Percentiles rank a stretch among this genome's conserved stretches.
These are phyloP conservation scores for Bertia moriformis DNA, from an alignment of 2,329 filamentous ascomycete genomes.

Conservation along the genomic window DNA sequence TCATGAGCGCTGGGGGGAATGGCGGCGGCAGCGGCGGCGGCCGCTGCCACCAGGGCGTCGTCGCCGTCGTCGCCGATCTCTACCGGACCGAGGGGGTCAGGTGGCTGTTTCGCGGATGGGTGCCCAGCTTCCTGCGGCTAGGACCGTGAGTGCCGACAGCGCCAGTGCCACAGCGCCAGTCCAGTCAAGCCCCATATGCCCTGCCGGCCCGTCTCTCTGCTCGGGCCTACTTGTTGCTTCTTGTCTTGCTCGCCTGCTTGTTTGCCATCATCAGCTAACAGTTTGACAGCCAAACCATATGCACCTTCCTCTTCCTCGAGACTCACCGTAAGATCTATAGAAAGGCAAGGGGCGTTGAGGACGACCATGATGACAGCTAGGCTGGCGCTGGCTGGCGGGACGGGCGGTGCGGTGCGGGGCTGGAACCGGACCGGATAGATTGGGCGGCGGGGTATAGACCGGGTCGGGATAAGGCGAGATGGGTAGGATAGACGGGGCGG, in stretches of 20 bases:
- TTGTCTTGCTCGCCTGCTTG: neutral
- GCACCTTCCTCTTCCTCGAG: constrained; percentile 75
- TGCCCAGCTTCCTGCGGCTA: constrained; percentile 56
- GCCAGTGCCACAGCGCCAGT: neutral
- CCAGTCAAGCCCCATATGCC: neutral
- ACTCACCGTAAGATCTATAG: constrained; percentile 70
- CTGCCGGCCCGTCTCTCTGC: neutral
- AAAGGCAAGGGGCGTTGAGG: constrained; percentile 28
- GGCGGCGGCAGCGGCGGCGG: constrained; percentile 9
- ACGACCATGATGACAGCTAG: no score
- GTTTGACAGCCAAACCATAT: constrained; percentile 60
- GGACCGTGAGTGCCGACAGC: constrained; percentile 36
- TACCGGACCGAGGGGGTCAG: constrained; percentile 55
- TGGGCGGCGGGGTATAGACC: no score
- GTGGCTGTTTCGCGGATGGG: constrained; percentile 87
- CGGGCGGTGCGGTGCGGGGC: no score
- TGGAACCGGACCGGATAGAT: no score
- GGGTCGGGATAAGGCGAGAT: no score
- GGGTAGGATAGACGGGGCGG: no score
- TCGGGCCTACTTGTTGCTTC: neutral
- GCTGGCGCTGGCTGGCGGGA: no score
- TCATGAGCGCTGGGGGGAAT: constrained; percentile 57
- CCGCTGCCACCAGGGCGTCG: constrained; percentile 28
- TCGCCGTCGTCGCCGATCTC: constrained; percentile 48
- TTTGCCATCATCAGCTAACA: constrained; percentile 4